phyloP scores from a whole-genome alignment of 768 basidiomycete genomes.

The Pleurotus pulmonarius region DNA sequence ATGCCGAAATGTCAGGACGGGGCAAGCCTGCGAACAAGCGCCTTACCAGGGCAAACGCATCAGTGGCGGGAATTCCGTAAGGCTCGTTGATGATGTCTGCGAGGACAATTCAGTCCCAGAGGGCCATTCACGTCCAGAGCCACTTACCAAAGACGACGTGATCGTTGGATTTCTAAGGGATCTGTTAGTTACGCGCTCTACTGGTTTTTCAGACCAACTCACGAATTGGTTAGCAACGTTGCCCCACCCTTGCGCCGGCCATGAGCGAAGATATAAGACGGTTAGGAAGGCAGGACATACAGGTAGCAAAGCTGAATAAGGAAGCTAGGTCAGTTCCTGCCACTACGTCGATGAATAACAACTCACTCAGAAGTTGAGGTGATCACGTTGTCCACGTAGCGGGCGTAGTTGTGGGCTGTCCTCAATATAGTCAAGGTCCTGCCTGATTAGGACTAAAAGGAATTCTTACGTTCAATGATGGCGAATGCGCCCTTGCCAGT shows the following conservation, averaged over 20 bases:
- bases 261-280: not conserved
- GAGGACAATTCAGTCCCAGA: not conserved
- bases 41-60: slow-evolving; percentile 47
- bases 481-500: slow-evolving; percentile 57
- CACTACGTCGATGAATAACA: not conserved
- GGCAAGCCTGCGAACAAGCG: not conserved
- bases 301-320: slow-evolving; percentile 41
- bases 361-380: slow-evolving; percentile 44
- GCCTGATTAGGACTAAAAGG: not conserved
- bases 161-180: slow-evolving; percentile 36
- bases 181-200: not conserved
- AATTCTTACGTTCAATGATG: slow-evolving; percentile 47
- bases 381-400: slow-evolving; percentile 51
- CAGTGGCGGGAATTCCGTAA: slow-evolving; percentile 48
- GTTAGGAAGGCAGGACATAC: slow-evolving; percentile 23
- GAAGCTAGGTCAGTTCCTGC: not conserved
- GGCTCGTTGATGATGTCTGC: slow-evolving; percentile 65
- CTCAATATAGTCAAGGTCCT: not conserved
- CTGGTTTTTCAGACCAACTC: slow-evolving; percentile 14
- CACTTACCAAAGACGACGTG: slow-evolving; percentile 52
- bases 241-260: slow-evolving; percentile 42
- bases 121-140: not conserved
- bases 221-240: slow-evolving; percentile 55
- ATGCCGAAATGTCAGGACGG: slow-evolving; percentile 3
- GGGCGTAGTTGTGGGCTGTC: slow-evolving; percentile 58